A percentile compares a stretch with the other conserved stretches of the same genome.
These are phyloP conservation scores for Limnomonas spitsbergensis DNA, from an alignment of 139 green algal species.

Conservation along the genomic window DNA sequence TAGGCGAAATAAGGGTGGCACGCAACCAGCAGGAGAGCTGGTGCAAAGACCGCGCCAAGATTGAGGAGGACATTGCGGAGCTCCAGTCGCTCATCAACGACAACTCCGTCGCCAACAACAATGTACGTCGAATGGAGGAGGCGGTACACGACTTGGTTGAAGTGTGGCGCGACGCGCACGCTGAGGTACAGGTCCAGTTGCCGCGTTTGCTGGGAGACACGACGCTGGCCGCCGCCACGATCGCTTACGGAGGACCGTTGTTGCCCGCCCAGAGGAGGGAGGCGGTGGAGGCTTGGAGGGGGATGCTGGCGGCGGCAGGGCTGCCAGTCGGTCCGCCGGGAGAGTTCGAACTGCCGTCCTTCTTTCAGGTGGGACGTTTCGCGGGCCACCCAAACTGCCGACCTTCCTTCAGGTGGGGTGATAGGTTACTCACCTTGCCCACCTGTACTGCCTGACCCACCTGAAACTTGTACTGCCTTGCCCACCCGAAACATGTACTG, in stretches of 20 bases:
- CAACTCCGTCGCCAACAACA: not conserved
- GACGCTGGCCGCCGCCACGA: conserved; percentile 19
- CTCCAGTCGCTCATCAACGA: conserved; percentile 18
- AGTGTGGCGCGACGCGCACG: not conserved
- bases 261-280: conserved; percentile 21
- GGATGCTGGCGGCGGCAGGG: conserved; percentile 9
- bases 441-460: too few relatives aligned
- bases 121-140: conserved; percentile 1
- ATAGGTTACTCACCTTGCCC: too few relatives aligned
- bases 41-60: not conserved
- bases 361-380: not conserved
- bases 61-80: conserved; percentile 21
- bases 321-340: conserved; percentile 25
- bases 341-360: not conserved
- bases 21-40: conserved; percentile 20
- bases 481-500: too few relatives aligned
- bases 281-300: conserved; percentile 18
- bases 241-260: conserved; percentile 32
- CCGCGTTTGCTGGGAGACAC: conserved; percentile 29
- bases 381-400: not conserved
- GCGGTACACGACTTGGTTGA: not conserved
- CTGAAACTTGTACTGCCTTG: too few relatives aligned
- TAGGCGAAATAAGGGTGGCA: conserved; percentile 30
- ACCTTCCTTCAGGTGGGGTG: not conserved
- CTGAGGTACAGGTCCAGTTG: not conserved